These are phyloP conservation scores for Byssothecium circinans DNA, from an alignment of 2,329 filamentous ascomycete genomes.

Conservation along the genomic window DNA sequence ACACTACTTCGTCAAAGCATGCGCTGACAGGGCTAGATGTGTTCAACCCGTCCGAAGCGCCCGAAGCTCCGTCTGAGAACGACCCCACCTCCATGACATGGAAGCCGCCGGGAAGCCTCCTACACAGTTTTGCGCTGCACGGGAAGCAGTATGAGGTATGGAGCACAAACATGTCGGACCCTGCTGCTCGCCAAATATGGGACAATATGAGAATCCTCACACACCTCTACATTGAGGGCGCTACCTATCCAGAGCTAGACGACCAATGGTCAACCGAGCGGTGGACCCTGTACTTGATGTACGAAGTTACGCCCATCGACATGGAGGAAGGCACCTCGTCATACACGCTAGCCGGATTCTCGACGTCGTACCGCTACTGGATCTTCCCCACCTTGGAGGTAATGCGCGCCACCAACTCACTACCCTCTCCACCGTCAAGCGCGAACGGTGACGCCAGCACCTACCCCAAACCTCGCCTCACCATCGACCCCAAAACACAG, in stretches of 20 bases:
- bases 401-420: slow-evolving; percentile 38
- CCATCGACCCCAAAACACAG: slow-evolving; percentile 32
- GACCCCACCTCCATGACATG: slow-evolving; percentile 45
- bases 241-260: slow-evolving; percentile 72
- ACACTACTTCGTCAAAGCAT: neutral
- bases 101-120: slow-evolving; percentile 74
- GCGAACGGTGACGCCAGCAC: slow-evolving; percentile 46
- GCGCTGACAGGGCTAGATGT: slow-evolving; percentile 55
- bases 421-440: slow-evolving; percentile 34
- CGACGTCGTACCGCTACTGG: slow-evolving; percentile 88
- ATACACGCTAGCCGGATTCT: slow-evolving; percentile 85
- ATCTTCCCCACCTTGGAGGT: slow-evolving; percentile 55
- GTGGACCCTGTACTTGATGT: slow-evolving; percentile 88
- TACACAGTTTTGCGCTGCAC: slow-evolving; percentile 64
- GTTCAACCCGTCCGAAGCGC: slow-evolving; percentile 58
- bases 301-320: slow-evolving; percentile 39
- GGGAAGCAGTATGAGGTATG: slow-evolving; percentile 79
- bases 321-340: slow-evolving; percentile 23
- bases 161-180: slow-evolving; percentile 73
- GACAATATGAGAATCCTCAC: slow-evolving; percentile 81
- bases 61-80: slow-evolving; percentile 6
- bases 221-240: slow-evolving; percentile 89
- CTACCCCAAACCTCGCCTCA: slow-evolving; percentile 26
- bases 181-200: slow-evolving; percentile 69
- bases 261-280: slow-evolving; percentile 71